phyloP scores from a whole-genome alignment of 2,329 filamentous ascomycete species.

The Stachybotrys echinatus region DNA sequence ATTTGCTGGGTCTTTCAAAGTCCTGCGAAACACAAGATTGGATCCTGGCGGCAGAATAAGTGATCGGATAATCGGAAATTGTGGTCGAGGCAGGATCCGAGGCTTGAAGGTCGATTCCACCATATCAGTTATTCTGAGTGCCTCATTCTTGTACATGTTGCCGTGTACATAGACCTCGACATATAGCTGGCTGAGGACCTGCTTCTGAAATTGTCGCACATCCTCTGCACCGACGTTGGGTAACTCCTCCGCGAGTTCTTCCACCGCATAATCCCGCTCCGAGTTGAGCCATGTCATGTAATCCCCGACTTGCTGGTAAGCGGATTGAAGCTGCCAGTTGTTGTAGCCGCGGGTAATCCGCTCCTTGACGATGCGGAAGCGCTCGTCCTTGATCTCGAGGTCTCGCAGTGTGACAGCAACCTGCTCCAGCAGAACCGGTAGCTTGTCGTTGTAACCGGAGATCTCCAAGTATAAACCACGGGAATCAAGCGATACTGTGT shows the following conservation, averaged over 20 bases:
- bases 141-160: slow-evolving; percentile 92
- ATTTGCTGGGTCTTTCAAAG: slow-evolving; percentile 79
- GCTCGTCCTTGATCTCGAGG: slow-evolving; percentile 75
- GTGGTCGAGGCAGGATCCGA: slow-evolving; percentile 64
- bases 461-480: slow-evolving; percentile 74
- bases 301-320: slow-evolving; percentile 81
- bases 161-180: slow-evolving; percentile 87
- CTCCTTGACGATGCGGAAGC: slow-evolving; percentile 90
- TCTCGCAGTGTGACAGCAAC: slow-evolving; percentile 80
- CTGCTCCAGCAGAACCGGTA: slow-evolving; percentile 84
- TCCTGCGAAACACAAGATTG: slow-evolving; percentile 79
- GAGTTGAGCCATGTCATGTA: slow-evolving; percentile 76
- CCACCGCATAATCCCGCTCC: slow-evolving; percentile 72
- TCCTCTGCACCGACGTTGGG: slow-evolving; percentile 68
- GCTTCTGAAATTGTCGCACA: slow-evolving; percentile 71
- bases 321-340: slow-evolving; percentile 84
- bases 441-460: slow-evolving; percentile 93
- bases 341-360: slow-evolving; percentile 69
- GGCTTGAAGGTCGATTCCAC: slow-evolving; percentile 75
- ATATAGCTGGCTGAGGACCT: slow-evolving; percentile 76
- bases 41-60: slow-evolving; percentile 72
- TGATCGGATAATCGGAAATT: slow-evolving; percentile 75
- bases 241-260: slow-evolving; percentile 74
- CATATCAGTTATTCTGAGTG: slow-evolving; percentile 76
- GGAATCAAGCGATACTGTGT: slow-evolving; percentile 67